These are phyloP conservation scores for Entophlyctis luteolus DNA, from an alignment of 192 early-diverging fungal species.

Conservation along the genomic window DNA sequence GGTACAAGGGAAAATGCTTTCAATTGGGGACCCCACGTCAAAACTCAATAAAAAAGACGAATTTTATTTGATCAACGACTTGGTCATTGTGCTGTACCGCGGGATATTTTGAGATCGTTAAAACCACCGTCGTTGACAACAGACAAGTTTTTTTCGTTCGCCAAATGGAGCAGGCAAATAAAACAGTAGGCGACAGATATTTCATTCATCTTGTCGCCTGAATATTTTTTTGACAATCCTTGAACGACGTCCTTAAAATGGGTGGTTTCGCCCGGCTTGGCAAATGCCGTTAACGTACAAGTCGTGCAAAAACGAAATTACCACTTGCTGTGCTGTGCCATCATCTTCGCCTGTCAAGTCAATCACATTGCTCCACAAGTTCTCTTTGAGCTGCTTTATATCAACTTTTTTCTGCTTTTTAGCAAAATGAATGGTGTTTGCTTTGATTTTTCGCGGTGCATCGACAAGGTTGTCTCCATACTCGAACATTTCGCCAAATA, in stretches of 20 bases:
- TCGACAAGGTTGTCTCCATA: constrained; percentile 47
- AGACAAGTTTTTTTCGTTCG: constrained; percentile 82
- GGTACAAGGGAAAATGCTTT: too few species aligned
- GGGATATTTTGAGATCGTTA: constrained; percentile 28
- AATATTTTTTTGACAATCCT: constrained; percentile 70
- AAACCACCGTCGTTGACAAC: constrained; percentile 52
- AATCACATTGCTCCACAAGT: constrained; percentile 76
- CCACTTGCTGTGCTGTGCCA: neutral
- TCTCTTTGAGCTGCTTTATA: constrained; percentile 93
- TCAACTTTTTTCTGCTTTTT: constrained; percentile 89
- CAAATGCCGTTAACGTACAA: neutral
- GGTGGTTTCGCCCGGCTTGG: neutral
- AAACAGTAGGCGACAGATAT: constrained; percentile 97
- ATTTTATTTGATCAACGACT: too few species aligned
- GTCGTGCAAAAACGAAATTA: neutral
- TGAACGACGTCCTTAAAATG: constrained; percentile 72
- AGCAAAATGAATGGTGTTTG: constrained; percentile 65
- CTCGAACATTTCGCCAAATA: constrained; percentile 28
- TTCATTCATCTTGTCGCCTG: constrained; percentile 74
- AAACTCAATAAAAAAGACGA: too few species aligned
- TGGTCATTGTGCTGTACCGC: neutral
- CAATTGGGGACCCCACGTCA: too few species aligned
- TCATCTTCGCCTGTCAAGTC: constrained; percentile 14
- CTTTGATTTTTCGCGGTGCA: constrained; percentile 48
- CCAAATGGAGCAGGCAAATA: constrained; percentile 93